Percentiles rank a stretch among this genome's conserved stretches.
These are phyloP conservation scores for Monosporascus sp. DNA, from an alignment of 2,329 filamentous ascomycete species.

Conservation along the genomic window DNA sequence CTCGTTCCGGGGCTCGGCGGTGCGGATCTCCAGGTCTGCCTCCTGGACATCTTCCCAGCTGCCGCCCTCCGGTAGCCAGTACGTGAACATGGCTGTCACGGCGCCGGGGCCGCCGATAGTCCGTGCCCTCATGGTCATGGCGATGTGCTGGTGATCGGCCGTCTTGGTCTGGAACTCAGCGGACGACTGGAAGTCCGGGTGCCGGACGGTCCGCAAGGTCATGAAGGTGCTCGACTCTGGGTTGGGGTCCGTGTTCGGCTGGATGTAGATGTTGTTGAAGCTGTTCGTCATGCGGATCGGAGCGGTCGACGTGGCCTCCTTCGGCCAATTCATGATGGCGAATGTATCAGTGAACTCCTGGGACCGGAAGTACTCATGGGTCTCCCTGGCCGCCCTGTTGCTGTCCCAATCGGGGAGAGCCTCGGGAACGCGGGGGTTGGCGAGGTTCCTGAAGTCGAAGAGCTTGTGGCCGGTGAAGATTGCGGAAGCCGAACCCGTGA, in stretches of 20 bases:
- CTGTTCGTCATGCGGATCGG: slow-evolving; percentile 33
- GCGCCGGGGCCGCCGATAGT: slow-evolving; percentile 42
- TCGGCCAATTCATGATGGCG: slow-evolving; percentile 31
- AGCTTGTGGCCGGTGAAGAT: slow-evolving; percentile 38
- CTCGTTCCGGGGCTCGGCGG: slow-evolving; percentile 26
- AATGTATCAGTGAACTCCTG: slow-evolving; percentile 24
- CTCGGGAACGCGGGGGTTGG: slow-evolving; percentile 26
- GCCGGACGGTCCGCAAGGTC: slow-evolving; percentile 41
- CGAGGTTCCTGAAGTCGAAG: slow-evolving; percentile 43
- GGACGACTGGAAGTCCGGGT: slow-evolving; percentile 39
- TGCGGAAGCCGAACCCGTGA: neutral
- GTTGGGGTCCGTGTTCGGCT: slow-evolving; percentile 29
- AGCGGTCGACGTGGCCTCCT: slow-evolving; percentile 23
- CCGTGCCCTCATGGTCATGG: slow-evolving; percentile 45
- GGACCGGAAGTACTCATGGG: slow-evolving; percentile 24
- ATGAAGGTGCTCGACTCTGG: slow-evolving; percentile 35
- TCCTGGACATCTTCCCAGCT: slow-evolving; percentile 26
- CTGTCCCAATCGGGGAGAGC: slow-evolving; percentile 21
- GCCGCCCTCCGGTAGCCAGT: slow-evolving; percentile 21
- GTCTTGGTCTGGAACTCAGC: slow-evolving; percentile 40
- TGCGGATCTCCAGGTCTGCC: slow-evolving; percentile 36
- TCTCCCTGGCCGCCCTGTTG: slow-evolving; percentile 20
- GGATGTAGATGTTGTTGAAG: slow-evolving; percentile 39
- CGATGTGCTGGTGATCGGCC: slow-evolving; percentile 30
- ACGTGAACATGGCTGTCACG: slow-evolving; percentile 48